phyloP scores from a whole-genome alignment of 257 asterid genomes.

The Penstemon davidsonii region DNA sequence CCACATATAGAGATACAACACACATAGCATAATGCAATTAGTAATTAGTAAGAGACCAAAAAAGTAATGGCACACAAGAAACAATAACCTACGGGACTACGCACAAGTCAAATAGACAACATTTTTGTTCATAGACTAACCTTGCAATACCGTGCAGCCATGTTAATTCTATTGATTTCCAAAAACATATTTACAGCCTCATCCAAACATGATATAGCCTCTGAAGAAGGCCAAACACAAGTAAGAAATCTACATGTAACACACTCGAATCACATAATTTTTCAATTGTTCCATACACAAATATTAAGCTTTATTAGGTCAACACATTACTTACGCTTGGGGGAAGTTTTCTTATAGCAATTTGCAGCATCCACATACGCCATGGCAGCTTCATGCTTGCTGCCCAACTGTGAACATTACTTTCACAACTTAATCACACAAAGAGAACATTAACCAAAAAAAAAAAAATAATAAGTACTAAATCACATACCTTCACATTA shows the following conservation, averaged over 20 bases:
- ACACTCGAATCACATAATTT: neutral
- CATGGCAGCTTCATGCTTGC: slow-evolving; percentile 53
- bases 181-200: slow-evolving; percentile 37
- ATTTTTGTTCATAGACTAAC: slow-evolving; percentile 19
- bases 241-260: slow-evolving; percentile 5
- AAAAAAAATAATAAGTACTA: neutral
- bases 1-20: neutral
- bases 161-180: slow-evolving; percentile 40
- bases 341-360: slow-evolving; percentile 48
- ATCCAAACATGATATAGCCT: slow-evolving; percentile 44
- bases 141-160: slow-evolving; percentile 46
- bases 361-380: slow-evolving; percentile 50
- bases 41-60: neutral
- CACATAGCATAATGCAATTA: neutral
- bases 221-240: slow-evolving; percentile 30
- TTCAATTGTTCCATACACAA: neutral
- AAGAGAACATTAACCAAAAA: neutral
- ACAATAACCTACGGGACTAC: neutral
- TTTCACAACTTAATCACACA: slow-evolving; percentile 16
- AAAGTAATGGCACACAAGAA: neutral
- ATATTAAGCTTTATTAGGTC: neutral
- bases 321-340: slow-evolving; percentile 34
- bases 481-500: slow-evolving; percentile 38
- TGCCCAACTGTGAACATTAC: slow-evolving; percentile 41
- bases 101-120: slow-evolving; percentile 1